These are phyloP conservation scores for Paramecium pentaurelia DNA, from an alignment of 73 alveolate genomes.

Conservation along the genomic window DNA sequence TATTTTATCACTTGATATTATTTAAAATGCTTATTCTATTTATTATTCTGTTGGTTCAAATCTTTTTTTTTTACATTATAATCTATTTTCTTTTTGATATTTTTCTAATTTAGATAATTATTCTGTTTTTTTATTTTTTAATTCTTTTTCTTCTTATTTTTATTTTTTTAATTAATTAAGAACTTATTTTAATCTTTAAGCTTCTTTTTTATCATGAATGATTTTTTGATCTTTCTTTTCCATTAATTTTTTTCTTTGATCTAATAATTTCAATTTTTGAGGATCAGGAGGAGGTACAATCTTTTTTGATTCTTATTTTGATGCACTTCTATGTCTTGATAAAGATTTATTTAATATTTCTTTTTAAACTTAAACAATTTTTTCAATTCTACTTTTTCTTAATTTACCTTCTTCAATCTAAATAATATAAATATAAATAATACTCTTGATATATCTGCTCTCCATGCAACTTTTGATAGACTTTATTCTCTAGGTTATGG, in stretches of 20 bases:
- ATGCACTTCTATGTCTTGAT: background rate
- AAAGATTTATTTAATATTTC: background rate
- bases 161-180: background rate
- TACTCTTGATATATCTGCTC: background rate
- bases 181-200: background rate
- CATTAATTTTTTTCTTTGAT: background rate
- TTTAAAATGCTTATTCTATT: background rate
- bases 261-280: background rate
- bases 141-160: background rate
- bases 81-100: background rate
- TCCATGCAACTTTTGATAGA: background rate
- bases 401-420: background rate
- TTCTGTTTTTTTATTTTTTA: background rate
- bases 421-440: background rate
- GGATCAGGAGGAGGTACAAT: background rate
- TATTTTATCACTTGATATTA: background rate
- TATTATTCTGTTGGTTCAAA: constrained; percentile 9
- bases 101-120: background rate
- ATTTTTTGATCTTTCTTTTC: background rate
- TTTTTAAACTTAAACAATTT: background rate
- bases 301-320: background rate
- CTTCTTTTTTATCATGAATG: background rate
- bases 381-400: background rate
- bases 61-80: background rate
- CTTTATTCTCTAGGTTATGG: background rate